Percentiles rank a stretch among this genome's conserved stretches.
phyloP scores from a whole-genome alignment of 2,329 filamentous ascomycete genomes.

The Aureobasidium sp. region DNA sequence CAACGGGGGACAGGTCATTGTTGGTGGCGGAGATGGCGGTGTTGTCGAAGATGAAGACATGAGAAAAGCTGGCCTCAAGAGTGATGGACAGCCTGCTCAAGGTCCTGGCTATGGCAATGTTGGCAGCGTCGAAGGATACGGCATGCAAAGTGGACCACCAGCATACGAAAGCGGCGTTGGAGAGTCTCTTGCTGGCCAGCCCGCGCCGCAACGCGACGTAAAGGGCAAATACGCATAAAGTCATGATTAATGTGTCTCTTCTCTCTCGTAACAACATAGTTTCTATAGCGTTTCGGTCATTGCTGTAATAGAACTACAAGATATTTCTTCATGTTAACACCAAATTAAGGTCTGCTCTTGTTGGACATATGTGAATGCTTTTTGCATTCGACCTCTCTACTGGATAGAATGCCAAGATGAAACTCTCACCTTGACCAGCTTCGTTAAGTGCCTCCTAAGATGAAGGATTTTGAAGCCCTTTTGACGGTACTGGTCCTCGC shows the following conservation, averaged over 20 bases:
- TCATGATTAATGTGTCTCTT: background rate
- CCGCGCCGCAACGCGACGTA: conserved; percentile 12
- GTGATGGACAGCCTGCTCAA: conserved; percentile 3
- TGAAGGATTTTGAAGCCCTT: no score
- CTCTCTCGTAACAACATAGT: background rate
- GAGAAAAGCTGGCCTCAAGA: conserved; percentile 18
- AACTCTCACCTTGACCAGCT: no score
- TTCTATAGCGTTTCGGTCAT: background rate
- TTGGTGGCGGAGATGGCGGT: conserved; percentile 58
- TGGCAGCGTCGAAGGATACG: conserved; percentile 5
- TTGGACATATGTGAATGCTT: no score
- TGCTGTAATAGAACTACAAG: background rate
- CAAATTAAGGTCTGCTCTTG: background rate
- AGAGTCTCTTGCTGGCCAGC: conserved; percentile 10
- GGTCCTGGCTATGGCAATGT: background rate
- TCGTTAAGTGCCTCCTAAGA: no score
- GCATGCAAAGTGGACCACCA: conserved; percentile 6
- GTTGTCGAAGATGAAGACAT: conserved; percentile 34
- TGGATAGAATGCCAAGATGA: no score
- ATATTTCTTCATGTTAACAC: background rate
- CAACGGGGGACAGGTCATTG: conserved; percentile 64
- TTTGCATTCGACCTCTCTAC: no score
- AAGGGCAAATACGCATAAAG: conserved; percentile 1
- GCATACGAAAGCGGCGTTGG: conserved; percentile 7
- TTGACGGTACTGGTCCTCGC: no score